Evolutionary conservation across 768 basidiomycete species (phyloP).

Genomic region (Hortiboletus campestris): DNA sequence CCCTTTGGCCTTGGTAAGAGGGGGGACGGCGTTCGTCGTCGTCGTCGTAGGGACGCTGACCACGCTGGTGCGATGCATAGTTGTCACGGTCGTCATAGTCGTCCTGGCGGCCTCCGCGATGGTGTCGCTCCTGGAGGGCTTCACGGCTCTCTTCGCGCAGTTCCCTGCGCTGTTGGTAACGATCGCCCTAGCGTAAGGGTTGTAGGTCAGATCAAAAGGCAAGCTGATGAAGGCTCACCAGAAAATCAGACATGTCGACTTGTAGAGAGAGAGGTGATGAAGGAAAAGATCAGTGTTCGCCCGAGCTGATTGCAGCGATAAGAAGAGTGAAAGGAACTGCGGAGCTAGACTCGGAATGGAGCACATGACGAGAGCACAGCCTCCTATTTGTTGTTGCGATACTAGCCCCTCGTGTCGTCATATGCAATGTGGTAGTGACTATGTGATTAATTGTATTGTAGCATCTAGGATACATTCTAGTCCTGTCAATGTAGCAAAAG

Average conservation of each 20-base stretch:
- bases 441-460: neutral
- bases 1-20: neutral
- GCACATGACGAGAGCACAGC: neutral
- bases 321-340: neutral
- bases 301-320: neutral
- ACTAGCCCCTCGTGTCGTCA: neutral
- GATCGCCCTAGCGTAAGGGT: neutral
- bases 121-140: slow-evolving; percentile 6
- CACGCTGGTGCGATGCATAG: neutral
- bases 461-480: neutral
- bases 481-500: neutral
- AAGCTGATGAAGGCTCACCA: neutral
- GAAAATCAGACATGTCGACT: slow-evolving; percentile 15
- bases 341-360: no score
- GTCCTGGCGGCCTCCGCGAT: neutral
- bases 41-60: neutral
- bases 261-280: neutral
- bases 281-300: no score
- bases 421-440: neutral
- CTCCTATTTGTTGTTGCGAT: neutral
- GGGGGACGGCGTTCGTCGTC: neutral
- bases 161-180: slow-evolving; percentile 12
- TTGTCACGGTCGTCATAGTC: neutral
- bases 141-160: slow-evolving; percentile 8
- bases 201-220: neutral